Evolutionary conservation across 495 filamentous ascomycete species (phyloP).

Genomic region (Xylaria palmicola): DNA sequence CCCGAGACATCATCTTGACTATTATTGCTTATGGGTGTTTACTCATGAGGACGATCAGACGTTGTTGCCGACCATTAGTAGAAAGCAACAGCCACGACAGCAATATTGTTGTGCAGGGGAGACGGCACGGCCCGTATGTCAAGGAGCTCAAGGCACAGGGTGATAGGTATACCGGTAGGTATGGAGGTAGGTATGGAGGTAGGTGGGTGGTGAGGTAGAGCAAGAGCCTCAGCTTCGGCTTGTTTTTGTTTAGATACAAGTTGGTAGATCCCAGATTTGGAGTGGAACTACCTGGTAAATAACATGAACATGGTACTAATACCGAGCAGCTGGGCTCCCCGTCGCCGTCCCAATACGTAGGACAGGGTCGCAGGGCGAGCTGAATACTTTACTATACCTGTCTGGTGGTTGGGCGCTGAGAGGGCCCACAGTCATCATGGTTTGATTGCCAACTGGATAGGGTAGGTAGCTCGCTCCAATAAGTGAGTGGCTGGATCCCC

Average conservation of each 20-base stretch:
- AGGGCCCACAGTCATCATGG: neutral
- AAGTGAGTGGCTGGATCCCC: conserved; percentile 7
- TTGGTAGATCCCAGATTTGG: neutral
- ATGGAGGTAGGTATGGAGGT: too few species aligned
- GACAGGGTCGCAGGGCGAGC: neutral
- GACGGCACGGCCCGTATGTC: neutral
- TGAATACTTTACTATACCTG: neutral
- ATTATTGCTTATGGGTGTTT: conserved; percentile 5
- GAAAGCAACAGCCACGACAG: neutral
- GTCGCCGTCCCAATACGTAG: neutral
- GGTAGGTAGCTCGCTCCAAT: neutral
- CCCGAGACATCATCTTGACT: conserved; percentile 42
- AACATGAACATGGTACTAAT: neutral
- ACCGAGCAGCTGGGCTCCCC: conserved; percentile 8
- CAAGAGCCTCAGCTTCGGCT: neutral
- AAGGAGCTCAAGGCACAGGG: neutral
- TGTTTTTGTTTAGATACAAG: conserved; percentile 11
- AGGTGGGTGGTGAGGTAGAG: too few species aligned
- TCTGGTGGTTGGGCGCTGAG: neutral
- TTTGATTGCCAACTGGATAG: neutral
- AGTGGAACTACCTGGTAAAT: conserved; percentile 5
- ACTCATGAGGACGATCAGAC: conserved; percentile 8
- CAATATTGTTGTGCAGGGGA: neutral
- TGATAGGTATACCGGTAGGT: neutral
- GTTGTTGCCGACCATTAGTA: neutral